Conservation (phyloP, 2,329 filamentous ascomycete genomes). For the Fusarium poae region DNA sequence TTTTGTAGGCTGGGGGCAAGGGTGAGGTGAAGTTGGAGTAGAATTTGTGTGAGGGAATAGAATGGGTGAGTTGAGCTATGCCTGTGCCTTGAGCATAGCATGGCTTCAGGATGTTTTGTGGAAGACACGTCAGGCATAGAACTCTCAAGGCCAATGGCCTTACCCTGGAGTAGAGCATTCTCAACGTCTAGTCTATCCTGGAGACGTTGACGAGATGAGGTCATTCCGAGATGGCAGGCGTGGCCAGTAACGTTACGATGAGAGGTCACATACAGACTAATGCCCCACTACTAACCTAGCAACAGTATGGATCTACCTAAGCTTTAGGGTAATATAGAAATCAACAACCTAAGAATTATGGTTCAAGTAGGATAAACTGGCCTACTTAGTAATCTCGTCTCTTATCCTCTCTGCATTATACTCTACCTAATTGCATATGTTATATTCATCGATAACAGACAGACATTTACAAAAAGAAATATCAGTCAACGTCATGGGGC, state of each 20-base stretch:
- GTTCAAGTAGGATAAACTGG: too few relatives aligned
- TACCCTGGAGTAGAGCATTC: constrained; percentile 11
- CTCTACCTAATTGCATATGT: too few relatives aligned
- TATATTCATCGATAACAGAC: not conserved
- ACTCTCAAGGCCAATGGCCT: not conserved
- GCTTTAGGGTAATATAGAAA: too few relatives aligned
- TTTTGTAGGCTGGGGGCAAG: not conserved
- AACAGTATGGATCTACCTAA: not conserved
- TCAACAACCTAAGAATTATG: too few relatives aligned
- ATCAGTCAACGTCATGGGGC: not conserved
- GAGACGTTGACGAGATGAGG: not conserved
- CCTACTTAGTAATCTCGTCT: too few relatives aligned
- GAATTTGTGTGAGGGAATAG: not conserved
- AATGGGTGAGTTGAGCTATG: not conserved
- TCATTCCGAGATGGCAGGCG: not conserved
- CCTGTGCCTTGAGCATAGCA: not conserved
- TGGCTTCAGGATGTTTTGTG: not conserved
- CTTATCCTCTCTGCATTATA: not conserved
- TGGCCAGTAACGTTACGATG: not conserved
- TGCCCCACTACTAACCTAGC: not conserved
- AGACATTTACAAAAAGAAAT: too few relatives aligned
- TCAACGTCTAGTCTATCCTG: not conserved
- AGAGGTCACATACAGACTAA: not conserved
- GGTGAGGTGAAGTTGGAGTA: not conserved
- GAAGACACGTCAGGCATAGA: not conserved